These are phyloP conservation scores for Dactylonectria macrodidyma DNA, from an alignment of 2,329 filamentous ascomycete species.

Conservation along the genomic window DNA sequence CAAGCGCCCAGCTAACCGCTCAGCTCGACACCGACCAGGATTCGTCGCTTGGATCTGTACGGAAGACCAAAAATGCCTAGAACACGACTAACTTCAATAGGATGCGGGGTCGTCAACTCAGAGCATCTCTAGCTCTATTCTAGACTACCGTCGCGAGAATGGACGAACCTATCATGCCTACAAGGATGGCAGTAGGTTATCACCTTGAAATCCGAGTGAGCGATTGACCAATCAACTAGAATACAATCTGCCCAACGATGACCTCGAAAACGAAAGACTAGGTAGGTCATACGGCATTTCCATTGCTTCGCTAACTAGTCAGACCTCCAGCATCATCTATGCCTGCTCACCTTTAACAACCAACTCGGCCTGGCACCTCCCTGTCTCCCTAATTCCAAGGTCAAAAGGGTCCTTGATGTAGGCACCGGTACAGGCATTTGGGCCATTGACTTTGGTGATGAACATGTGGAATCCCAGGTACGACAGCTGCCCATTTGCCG, in stretches of 20 bases:
- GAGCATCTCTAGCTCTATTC: slow-evolving; percentile 22
- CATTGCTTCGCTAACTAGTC: neutral
- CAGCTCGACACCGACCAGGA: no score
- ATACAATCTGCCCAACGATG: slow-evolving; percentile 26
- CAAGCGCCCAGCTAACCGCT: no score
- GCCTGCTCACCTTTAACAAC: slow-evolving; percentile 11
- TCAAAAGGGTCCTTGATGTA: slow-evolving; percentile 2
- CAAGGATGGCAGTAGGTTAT: slow-evolving; percentile 27
- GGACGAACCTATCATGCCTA: slow-evolving; percentile 29
- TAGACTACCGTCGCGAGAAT: slow-evolving; percentile 21
- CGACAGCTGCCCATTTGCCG: no score
- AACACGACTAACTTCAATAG: no score
- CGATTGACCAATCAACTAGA: neutral
- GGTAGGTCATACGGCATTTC: neutral
- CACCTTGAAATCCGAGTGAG: neutral
- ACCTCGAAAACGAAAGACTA: slow-evolving; percentile 23
- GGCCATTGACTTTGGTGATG: slow-evolving; percentile 20
- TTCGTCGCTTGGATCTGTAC: no score
- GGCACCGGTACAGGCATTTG: neutral
- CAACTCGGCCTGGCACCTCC: slow-evolving; percentile 18
- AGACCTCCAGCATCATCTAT: slow-evolving; percentile 27
- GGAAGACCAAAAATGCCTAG: no score
- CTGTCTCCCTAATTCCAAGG: slow-evolving; percentile 5
- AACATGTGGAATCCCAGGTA: slow-evolving; percentile 21
- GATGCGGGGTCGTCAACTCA: slow-evolving; percentile 24